Evolutionary conservation across 208 protist species (phyloP).

Genomic region (Vickermania spadyakhi): DNA sequence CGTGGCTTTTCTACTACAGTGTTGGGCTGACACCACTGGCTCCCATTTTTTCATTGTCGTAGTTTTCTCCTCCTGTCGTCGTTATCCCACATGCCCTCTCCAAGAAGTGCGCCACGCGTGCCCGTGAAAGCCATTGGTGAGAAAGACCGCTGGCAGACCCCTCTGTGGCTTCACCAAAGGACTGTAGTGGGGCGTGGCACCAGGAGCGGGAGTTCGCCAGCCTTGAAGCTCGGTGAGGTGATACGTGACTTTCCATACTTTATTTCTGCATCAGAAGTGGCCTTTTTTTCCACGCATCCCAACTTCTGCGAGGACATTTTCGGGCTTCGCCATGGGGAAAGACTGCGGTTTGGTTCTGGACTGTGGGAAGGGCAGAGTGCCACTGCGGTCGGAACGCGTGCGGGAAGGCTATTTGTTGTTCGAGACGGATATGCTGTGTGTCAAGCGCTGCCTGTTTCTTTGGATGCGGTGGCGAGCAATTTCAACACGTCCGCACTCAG

Average conservation of each 20-base stretch:
- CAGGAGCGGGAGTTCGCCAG: neutral
- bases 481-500: too few relatives aligned
- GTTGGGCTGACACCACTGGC: too few relatives aligned
- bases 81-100: too few relatives aligned
- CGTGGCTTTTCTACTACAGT: too few relatives aligned
- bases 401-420: slow-evolving; percentile 47
- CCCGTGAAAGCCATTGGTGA: too few relatives aligned
- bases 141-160: too few relatives aligned
- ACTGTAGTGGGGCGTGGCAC: too few relatives aligned
- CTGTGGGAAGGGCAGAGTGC: slow-evolving; percentile 14
- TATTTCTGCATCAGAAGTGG: slow-evolving; percentile 27
- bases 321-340: slow-evolving; percentile 43
- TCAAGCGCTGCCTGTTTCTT: slow-evolving; percentile 9
- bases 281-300: slow-evolving; percentile 61
- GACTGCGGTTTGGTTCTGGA: slow-evolving; percentile 21
- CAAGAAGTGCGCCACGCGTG: too few relatives aligned
- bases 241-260: slow-evolving; percentile 66
- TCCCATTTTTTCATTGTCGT: too few relatives aligned
- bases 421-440: slow-evolving; percentile 21
- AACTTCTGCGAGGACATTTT: slow-evolving; percentile 49
- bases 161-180: too few relatives aligned
- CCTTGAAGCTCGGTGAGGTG: slow-evolving; percentile 33
- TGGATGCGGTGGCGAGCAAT: too few relatives aligned
- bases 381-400: slow-evolving; percentile 53
- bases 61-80: too few relatives aligned